phyloP scores from a whole-genome alignment of 371 early-diverging fungal genomes.

The Rhizopus arrhizus region DNA sequence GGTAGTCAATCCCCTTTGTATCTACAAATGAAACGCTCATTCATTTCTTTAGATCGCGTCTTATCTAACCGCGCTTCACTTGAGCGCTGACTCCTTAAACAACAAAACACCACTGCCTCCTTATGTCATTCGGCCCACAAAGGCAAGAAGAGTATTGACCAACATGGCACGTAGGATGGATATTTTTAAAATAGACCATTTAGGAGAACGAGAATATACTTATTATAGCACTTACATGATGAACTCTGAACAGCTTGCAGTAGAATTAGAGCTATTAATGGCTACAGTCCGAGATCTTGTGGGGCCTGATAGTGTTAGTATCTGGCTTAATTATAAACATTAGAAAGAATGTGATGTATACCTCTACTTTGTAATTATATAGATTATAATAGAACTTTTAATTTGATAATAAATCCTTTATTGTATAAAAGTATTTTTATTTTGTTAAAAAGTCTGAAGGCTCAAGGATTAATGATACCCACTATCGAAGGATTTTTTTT shows the following conservation, averaged over 20 bases:
- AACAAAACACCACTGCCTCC: conserved; percentile 52
- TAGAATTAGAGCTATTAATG: conserved; percentile 43
- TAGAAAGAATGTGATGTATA: background rate
- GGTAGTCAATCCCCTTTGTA: conserved; percentile 16
- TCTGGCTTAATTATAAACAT: conserved; percentile 51
- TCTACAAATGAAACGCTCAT: background rate
- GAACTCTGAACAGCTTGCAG: conserved; percentile 51
- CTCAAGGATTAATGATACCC: too few relatives aligned
- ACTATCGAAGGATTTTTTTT: too few relatives aligned
- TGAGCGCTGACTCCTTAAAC: conserved; percentile 44
- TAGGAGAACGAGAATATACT: conserved; percentile 46
- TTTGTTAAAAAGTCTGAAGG: too few relatives aligned
- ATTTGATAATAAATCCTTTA: too few relatives aligned
- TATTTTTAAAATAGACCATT: conserved; percentile 20
- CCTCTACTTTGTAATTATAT: too few relatives aligned
- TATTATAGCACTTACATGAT: conserved; percentile 49
- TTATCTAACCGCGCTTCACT: conserved; percentile 42
- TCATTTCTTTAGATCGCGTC: conserved; percentile 37
- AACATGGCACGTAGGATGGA: conserved; percentile 38
- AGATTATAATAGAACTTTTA: too few relatives aligned
- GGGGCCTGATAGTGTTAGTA: conserved; percentile 46
- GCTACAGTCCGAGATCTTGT: conserved; percentile 47
- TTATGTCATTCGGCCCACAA: conserved; percentile 42
- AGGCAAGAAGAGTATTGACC: conserved; percentile 43
- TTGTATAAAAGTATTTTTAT: too few relatives aligned